These are phyloP conservation scores for Graphiopsis chlorocephala DNA, from an alignment of 2,329 filamentous ascomycete species.

Conservation along the genomic window DNA sequence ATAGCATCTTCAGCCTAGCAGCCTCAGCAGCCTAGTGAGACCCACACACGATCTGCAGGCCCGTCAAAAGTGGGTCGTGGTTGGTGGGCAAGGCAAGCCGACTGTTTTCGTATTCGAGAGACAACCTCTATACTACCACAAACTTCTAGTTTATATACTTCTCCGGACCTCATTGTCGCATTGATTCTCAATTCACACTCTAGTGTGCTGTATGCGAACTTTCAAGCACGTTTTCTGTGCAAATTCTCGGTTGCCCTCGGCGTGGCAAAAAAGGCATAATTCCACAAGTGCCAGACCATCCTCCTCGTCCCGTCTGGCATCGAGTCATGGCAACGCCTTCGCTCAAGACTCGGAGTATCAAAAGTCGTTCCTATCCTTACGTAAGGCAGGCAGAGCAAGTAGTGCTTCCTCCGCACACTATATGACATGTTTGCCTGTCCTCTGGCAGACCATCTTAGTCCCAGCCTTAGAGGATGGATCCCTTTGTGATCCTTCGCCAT, in stretches of 20 bases:
- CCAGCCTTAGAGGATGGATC: background rate
- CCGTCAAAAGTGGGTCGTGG: background rate
- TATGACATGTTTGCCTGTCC: background rate
- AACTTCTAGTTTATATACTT: background rate
- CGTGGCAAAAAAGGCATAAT: background rate
- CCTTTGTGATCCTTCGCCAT: background rate
- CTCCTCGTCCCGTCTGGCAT: background rate
- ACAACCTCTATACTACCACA: background rate
- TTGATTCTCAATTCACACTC: background rate
- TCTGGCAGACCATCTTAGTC: background rate
- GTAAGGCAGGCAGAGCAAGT: background rate
- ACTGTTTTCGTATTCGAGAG: background rate
- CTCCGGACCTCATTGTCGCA: background rate
- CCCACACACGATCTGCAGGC: background rate
- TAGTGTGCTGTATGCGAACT: background rate
- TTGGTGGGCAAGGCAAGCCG: background rate
- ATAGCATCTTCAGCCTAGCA: background rate
- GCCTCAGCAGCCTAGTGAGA: background rate
- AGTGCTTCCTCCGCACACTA: background rate
- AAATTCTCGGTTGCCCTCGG: background rate
- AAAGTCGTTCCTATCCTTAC: background rate
- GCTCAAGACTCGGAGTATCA: background rate
- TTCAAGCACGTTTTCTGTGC: background rate
- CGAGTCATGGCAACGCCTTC: background rate
- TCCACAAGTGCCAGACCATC: background rate